These are phyloP conservation scores for Plantago lanceolata DNA, from an alignment of 305 asterid genomes.

Conservation along the genomic window DNA sequence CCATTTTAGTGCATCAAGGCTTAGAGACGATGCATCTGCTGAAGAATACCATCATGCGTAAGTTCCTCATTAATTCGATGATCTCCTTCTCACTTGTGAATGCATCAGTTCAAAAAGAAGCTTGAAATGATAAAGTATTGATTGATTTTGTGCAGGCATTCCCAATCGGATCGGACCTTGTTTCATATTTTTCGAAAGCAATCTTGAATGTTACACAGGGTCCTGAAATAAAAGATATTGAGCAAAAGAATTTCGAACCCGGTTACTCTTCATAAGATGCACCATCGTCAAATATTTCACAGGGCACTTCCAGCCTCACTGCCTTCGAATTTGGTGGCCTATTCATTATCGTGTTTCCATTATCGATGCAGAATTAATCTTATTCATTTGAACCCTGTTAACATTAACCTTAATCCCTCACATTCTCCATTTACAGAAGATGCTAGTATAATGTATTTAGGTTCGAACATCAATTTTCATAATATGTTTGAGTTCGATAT, in stretches of 20 bases:
- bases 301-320: constrained; percentile 36
- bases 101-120: too few relatives aligned
- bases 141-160: constrained; percentile 31
- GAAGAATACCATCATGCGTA: constrained; percentile 37
- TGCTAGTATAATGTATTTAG: too few relatives aligned
- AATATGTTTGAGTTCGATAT: too few relatives aligned
- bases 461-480: too few relatives aligned
- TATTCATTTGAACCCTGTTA: too few relatives aligned
- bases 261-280: constrained; percentile 42
- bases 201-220: constrained; percentile 36
- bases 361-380: too few relatives aligned
- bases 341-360: too few relatives aligned
- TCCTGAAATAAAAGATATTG: constrained; percentile 31
- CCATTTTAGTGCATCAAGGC: constrained; percentile 29
- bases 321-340: constrained; percentile 48
- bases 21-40: constrained; percentile 21
- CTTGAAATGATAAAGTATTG: neutral
- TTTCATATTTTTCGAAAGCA: constrained; percentile 38
- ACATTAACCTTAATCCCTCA: too few relatives aligned
- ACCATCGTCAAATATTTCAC: constrained; percentile 34
- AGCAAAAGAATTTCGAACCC: constrained; percentile 34
- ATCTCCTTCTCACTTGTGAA: neutral
- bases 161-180: constrained; percentile 40
- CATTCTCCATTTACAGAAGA: too few relatives aligned
- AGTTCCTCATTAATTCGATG: neutral